These are phyloP conservation scores for Melanopsichium pennsylvanicum DNA, from an alignment of 1,284 basidiomycete species.

Conservation along the genomic window DNA sequence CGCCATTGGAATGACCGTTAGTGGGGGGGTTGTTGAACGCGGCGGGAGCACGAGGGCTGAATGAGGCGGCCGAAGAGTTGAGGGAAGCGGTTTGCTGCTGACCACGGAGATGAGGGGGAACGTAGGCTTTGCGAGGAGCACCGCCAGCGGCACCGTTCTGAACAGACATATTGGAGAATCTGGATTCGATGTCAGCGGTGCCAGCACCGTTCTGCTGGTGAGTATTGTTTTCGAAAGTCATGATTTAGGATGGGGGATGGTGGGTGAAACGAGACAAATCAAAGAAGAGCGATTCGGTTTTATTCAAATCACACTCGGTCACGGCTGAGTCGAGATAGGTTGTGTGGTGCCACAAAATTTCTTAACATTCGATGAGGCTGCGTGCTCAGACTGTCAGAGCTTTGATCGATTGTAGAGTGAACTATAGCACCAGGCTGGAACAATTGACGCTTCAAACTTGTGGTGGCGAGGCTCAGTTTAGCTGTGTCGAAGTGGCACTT, in stretches of 20 bases:
- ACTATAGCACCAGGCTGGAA: too few relatives aligned
- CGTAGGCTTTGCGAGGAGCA: constrained; percentile 81
- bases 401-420: too few relatives aligned
- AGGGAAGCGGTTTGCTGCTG: constrained; percentile 57
- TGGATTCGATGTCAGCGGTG: constrained; percentile 78
- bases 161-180: constrained; percentile 70
- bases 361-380: too few relatives aligned
- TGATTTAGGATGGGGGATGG: constrained; percentile 28
- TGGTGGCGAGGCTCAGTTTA: not conserved
- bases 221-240: constrained; percentile 58
- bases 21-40: constrained; percentile 31
- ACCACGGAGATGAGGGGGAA: constrained; percentile 87
- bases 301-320: not conserved
- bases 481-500: not conserved
- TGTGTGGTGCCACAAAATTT: constrained; percentile 1
- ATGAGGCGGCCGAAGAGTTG: constrained; percentile 43
- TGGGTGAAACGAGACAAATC: constrained; percentile 3
- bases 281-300: not conserved
- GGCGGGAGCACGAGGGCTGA: constrained; percentile 48
- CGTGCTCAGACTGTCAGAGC: too few relatives aligned
- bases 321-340: constrained; percentile 21
- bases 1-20: constrained; percentile 30
- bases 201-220: constrained; percentile 64
- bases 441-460: too few relatives aligned
- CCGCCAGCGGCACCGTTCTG: constrained; percentile 52